A percentile compares a stretch with the other conserved stretches of the same genome.
Conservation (phyloP, 1,284 basidiomycete genomes). For the Cryptococcus jaspeensis region DNA sequence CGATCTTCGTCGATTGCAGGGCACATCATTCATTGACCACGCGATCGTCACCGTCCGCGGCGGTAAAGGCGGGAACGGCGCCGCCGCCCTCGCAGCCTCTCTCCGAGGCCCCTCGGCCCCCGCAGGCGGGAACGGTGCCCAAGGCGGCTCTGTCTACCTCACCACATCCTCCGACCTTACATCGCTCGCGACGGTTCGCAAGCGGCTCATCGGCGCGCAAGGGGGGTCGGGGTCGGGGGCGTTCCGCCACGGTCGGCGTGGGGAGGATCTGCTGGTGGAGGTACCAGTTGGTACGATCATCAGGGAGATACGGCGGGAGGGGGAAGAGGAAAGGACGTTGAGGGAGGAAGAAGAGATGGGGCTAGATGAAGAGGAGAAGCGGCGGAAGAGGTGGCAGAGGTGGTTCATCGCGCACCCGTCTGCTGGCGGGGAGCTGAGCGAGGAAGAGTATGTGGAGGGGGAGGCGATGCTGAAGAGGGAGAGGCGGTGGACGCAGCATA, state of each 20-base stretch:
- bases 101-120: constrained; percentile 77
- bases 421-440: constrained; percentile 40
- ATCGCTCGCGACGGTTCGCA: constrained; percentile 69
- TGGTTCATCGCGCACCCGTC: constrained; percentile 27
- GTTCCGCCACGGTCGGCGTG: constrained; percentile 77
- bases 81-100: constrained; percentile 77
- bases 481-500: constrained; percentile 55
- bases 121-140: constrained; percentile 84
- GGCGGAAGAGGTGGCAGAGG: constrained; percentile 58
- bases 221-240: constrained; percentile 76
- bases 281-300: constrained; percentile 89
- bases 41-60: constrained; percentile 71
- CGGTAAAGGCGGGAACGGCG: constrained; percentile 78
- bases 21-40: constrained; percentile 76
- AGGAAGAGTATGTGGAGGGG: constrained; percentile 72
- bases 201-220: constrained; percentile 64
- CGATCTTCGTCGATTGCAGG: constrained; percentile 54
- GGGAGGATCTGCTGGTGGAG: constrained; percentile 66
- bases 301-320: constrained; percentile 60
- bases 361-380: constrained; percentile 21
- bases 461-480: constrained; percentile 64
- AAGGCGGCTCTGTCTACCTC: constrained; percentile 82
- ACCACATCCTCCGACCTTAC: constrained; percentile 71
- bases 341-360: constrained; percentile 35
- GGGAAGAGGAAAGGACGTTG: constrained; percentile 57